Percentiles rank a stretch among this genome's conserved stretches.
These are phyloP conservation scores for Penicillium sumatraense DNA, from an alignment of 2,329 filamentous ascomycete species.

Conservation along the genomic window DNA sequence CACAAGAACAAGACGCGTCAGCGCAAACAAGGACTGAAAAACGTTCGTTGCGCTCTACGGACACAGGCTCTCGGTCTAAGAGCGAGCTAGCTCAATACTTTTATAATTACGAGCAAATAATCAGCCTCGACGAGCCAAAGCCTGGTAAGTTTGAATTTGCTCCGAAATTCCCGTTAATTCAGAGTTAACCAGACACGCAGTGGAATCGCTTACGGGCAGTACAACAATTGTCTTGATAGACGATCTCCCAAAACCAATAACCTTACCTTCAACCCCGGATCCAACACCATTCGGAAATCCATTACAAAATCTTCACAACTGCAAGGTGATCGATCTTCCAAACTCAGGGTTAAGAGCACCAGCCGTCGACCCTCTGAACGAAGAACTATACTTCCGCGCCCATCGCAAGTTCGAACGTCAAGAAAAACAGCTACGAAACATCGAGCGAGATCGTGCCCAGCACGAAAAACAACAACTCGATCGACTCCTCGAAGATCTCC, in stretches of 20 bases:
- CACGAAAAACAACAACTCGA: conserved; percentile 71
- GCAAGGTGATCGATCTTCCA: conserved; percentile 33
- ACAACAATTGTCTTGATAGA: conserved; percentile 76
- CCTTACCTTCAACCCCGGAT: conserved; percentile 25
- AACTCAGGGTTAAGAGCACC: conserved; percentile 9
- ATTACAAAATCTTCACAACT: conserved; percentile 42
- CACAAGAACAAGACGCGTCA: conserved; percentile 17
- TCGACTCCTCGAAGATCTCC: conserved; percentile 75
- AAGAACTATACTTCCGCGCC: conserved; percentile 60
- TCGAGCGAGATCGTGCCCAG: conserved; percentile 68
- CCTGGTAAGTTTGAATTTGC: conserved; percentile 61
- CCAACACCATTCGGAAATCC: conserved; percentile 42
- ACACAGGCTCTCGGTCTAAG: conserved; percentile 79
- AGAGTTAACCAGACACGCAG: conserved; percentile 1
- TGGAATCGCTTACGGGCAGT: conserved; percentile 74
- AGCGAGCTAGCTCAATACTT: conserved; percentile 92
- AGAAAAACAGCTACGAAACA: conserved; percentile 71
- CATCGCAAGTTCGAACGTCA: conserved; percentile 67
- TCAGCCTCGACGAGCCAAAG: conserved; percentile 81
- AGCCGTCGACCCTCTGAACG: conserved; percentile 59
- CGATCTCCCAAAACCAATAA: conserved; percentile 47
- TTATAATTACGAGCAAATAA: conserved; percentile 90
- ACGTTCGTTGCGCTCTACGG: conserved; percentile 82
- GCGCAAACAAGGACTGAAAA: conserved; percentile 52
- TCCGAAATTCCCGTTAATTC: background rate